Conservation (phyloP, 305 asterid species). For the Solanum hybrid region DNA sequence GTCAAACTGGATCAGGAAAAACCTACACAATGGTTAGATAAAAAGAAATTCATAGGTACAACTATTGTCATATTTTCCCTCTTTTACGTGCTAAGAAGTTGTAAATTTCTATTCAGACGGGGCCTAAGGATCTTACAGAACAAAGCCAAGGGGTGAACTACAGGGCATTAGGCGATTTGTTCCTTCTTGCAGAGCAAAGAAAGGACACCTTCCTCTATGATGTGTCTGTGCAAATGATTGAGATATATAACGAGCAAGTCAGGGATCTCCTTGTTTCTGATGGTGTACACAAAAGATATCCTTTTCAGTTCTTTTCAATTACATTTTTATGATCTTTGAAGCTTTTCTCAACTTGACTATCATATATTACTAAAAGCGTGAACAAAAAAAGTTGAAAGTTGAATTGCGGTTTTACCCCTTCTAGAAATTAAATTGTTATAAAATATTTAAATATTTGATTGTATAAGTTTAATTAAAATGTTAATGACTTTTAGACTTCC, state of each 20-base stretch:
- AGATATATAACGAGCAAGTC: slow-evolving; percentile 96
- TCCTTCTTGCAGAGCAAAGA: slow-evolving; percentile 78
- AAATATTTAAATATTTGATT: too few species aligned
- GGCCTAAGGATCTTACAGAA: slow-evolving; percentile 80
- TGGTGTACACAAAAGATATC: slow-evolving; percentile 89
- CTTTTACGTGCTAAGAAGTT: slow-evolving; percentile 5
- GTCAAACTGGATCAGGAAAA: slow-evolving; percentile 98
- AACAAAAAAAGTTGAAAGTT: too few species aligned
- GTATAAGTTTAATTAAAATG: too few species aligned
- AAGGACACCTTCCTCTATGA: slow-evolving; percentile 71
- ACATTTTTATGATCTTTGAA: not conserved
- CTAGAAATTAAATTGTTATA: too few species aligned
- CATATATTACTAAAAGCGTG: too few species aligned
- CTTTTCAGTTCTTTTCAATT: slow-evolving; percentile 14
- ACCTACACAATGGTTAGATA: slow-evolving; percentile 81
- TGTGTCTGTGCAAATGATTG: slow-evolving; percentile 96
- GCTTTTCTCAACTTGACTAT: not conserved
- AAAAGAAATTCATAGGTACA: not conserved
- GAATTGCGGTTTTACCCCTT: too few species aligned
- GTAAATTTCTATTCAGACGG: slow-evolving; percentile 46
- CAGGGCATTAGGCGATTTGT: slow-evolving; percentile 83
- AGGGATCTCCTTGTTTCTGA: slow-evolving; percentile 86
- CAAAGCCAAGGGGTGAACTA: slow-evolving; percentile 77
- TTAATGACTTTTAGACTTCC: too few species aligned
- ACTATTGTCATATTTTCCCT: not conserved